Base-by-base conservation (phyloP, 2,329 filamentous ascomycete species). In the Penicillium olsonii region DNA sequence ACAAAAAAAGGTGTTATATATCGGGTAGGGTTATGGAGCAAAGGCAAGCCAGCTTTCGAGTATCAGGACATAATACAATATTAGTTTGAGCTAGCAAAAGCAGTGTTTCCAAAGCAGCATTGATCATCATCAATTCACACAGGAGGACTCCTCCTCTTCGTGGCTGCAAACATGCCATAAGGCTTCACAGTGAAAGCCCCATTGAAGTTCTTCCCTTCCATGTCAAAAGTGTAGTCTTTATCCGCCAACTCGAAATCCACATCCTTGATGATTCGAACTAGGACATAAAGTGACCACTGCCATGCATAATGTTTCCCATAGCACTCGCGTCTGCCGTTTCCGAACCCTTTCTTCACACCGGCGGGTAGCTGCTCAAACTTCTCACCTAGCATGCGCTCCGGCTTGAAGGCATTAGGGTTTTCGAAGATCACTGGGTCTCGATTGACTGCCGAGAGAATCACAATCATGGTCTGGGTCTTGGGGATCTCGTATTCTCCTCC, bases 291-390 rank as follows among this genome's bases (percentile, higher is more conserved):
- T 1, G 81, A 78, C 71, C 91, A 88, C 62, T 91, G 86, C 84
- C 84, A 87, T 1, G 88, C 87, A 66, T 90, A 91, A 0, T 79
- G 76, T 6, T 84, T 75, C 1, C 88, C 88, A 48, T 90, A 90
- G 56, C 88, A 92, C 1, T 75, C 82, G 40, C 88, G 75, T 52
- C 81, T 77, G 2, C 87, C 88, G 50, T 88, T 87, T 0, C 88
- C 88, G 59, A 91, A 92, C 4, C 87, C 64, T 53, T 88, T 88
- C 82, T 83, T 87, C 20, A 78, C 78, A 45, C 82, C 82, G 12
- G 78, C 77, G 5, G 83, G 85, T 5, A 88, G 75, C 20, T 78
- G 78, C 50, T 83, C 81, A 62, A 88, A 90, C 20, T 80, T 78
- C 15, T 86, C 86, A 18, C 87, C 84, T 0, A 87, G 68, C 84